A percentile compares a stretch with the other conserved stretches of the same genome.
These are phyloP conservation scores for Dendrobium nobile DNA, from an alignment of 106 monocot genomes.

Conservation along the genomic window DNA sequence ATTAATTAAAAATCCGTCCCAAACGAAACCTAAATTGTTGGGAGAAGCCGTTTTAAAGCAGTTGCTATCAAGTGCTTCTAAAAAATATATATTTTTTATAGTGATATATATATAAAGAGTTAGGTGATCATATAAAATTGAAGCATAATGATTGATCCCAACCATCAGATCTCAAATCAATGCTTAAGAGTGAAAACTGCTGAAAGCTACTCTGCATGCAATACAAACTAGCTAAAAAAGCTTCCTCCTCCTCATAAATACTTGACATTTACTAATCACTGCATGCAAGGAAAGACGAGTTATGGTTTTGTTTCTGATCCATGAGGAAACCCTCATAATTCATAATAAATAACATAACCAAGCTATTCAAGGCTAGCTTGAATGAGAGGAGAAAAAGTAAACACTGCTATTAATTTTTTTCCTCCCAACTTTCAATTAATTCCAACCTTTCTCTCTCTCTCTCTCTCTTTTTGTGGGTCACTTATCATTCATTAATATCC, in stretches of 20 bases:
- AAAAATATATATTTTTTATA: too few relatives aligned
- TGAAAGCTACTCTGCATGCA: neutral
- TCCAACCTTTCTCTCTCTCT: too few relatives aligned
- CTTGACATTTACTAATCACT: slow-evolving; percentile 5
- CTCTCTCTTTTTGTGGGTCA: too few relatives aligned
- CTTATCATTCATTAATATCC: too few relatives aligned
- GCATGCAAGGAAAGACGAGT: neutral
- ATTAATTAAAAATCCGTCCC: too few relatives aligned
- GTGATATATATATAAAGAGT: too few relatives aligned
- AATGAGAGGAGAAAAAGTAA: neutral
- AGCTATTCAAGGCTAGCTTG: neutral
- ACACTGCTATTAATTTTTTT: neutral
- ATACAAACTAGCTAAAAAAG: neutral
- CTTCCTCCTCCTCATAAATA: neutral
- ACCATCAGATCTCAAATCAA: too few relatives aligned
- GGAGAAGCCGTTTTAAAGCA: too few relatives aligned
- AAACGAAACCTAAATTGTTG: too few relatives aligned
- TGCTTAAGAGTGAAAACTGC: neutral
- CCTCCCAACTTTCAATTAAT: neutral
- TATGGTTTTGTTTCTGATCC: neutral
- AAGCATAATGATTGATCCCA: too few relatives aligned
- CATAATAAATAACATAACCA: neutral
- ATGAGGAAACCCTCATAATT: neutral
- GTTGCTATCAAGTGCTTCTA: too few relatives aligned
- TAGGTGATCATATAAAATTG: too few relatives aligned